Evolutionary conservation across 352 stramenopile genomes (phyloP), one percentile per base, ranked within the genome.

Genomic region (Globisporangium splendens): DNA sequence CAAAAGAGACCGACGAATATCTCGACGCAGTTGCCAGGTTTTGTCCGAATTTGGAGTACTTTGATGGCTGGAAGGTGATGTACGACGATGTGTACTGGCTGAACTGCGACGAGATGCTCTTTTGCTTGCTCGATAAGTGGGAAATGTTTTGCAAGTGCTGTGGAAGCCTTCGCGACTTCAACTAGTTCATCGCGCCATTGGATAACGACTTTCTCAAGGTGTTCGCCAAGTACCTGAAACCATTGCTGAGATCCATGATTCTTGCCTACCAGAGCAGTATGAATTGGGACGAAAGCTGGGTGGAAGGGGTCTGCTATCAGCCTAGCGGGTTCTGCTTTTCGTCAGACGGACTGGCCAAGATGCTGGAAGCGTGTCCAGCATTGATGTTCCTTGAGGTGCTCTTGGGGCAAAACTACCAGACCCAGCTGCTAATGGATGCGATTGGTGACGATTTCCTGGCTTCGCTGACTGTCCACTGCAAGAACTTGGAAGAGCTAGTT

Each of bases 71-170:
- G 58, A 59, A 64, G 28, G 50, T 18, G 13, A 59, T 50, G 35
- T 64, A 59, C 51, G 50, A 54, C 14, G 58, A 64, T 15, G 22
- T 15, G 8, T 42, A 58, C 5, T 64, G 24, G 15, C 41, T 64
- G 20, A 39, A 64, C 35, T 64, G 58, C 35, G 58, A 64, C 3
- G 58, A 64, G 44, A 64, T 64, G 58, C 50, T 64, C 31, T 64
- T 64, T 15, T 58, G 49, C 58, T 44, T 47, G 33, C 42, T 46
- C 20, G 31, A 12, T 0, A 41, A 43, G 21, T 64, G 58, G 58
- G 18, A 41, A 10, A 20, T 17, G n/a, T 64, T 64, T 43, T 64
- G 58, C 39, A 14, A 31, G 21, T 59, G 38, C 15, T 64, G 58
- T 49, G 35, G 41, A 14, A 28, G 22, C 13, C 44, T 64, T 2